Evolutionary conservation across 1,284 basidiomycete species (phyloP).

Genomic region (Agaricales sp.): DNA sequence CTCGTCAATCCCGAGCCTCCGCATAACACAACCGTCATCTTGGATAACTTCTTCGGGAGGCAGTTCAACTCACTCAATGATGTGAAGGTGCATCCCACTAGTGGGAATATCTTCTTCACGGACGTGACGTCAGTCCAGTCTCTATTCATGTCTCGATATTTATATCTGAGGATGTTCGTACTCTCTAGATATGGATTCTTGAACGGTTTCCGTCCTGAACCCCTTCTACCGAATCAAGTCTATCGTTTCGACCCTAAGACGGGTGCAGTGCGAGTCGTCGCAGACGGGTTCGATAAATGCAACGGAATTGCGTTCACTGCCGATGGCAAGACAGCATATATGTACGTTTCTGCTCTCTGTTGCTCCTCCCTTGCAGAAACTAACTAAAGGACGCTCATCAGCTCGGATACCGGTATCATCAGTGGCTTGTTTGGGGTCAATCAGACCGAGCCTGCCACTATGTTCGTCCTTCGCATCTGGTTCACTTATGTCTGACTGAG

Average conservation of each 20-base stretch:
- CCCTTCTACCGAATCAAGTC: constrained; percentile 61
- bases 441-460: constrained; percentile 54
- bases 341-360: constrained; percentile 31
- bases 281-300: constrained; percentile 51
- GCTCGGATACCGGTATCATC: constrained; percentile 41
- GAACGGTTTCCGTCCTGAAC: constrained; percentile 53
- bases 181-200: constrained; percentile 49
- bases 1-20: constrained; percentile 57
- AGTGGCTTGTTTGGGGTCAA: constrained; percentile 45
- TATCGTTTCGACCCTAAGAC: constrained; percentile 62
- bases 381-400: constrained; percentile 15
- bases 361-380: constrained; percentile 5
- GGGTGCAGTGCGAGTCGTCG: constrained; percentile 55
- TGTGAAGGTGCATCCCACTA: constrained; percentile 60
- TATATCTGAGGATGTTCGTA: constrained; percentile 1
- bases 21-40: constrained; percentile 48
- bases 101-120: constrained; percentile 54
- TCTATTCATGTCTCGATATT: neutral
- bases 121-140: constrained; percentile 45
- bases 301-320: constrained; percentile 64
- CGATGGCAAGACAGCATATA: constrained; percentile 56
- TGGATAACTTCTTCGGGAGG: constrained; percentile 66
- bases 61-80: constrained; percentile 82
- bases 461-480: constrained; percentile 30
- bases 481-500: neutral